Conservation (phyloP, 495 filamentous ascomycete genomes). For the Glonium stellatum region DNA sequence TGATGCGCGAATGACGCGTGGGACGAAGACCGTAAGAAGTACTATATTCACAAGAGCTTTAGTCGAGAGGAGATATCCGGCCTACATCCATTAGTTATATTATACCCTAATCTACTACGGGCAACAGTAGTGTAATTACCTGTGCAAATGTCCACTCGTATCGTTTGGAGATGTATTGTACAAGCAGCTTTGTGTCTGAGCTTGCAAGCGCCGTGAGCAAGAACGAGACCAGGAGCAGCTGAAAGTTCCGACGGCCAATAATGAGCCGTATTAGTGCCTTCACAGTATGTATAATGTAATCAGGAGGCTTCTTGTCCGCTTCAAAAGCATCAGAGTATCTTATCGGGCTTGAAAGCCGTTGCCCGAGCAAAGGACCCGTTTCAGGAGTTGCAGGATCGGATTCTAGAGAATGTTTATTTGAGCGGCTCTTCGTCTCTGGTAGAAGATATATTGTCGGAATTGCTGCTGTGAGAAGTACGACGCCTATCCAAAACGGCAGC, state of each 20-base stretch:
- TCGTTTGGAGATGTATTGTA: slow-evolving; percentile 29
- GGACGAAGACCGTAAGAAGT: slow-evolving; percentile 20
- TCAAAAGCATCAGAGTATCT: slow-evolving; percentile 19
- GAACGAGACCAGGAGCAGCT: slow-evolving; percentile 21
- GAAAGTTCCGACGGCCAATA: slow-evolving; percentile 23
- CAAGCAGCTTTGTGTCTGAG: slow-evolving; percentile 24
- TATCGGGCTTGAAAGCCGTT: slow-evolving; percentile 2
- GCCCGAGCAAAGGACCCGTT: slow-evolving; percentile 15
- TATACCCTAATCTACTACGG: neutral
- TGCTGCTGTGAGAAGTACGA: slow-evolving; percentile 17
- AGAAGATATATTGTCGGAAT: slow-evolving; percentile 16
- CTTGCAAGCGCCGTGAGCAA: slow-evolving; percentile 26
- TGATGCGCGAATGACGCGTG: slow-evolving; percentile 19
- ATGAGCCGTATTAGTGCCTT: slow-evolving; percentile 7
- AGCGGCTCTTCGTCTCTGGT: neutral
- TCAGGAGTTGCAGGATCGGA: neutral
- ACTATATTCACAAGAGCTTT: slow-evolving; percentile 24
- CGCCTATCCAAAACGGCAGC: slow-evolving; percentile 24
- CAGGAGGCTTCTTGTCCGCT: neutral
- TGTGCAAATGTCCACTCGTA: slow-evolving; percentile 28
- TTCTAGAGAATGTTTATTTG: neutral
- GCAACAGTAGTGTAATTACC: neutral
- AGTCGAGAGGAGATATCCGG: slow-evolving; percentile 25
- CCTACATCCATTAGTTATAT: slow-evolving; percentile 4
- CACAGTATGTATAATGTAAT: slow-evolving; percentile 7